Evolutionary conservation across 106 monocot species (phyloP).

Genomic region (Phalaenopsis equestris): DNA sequence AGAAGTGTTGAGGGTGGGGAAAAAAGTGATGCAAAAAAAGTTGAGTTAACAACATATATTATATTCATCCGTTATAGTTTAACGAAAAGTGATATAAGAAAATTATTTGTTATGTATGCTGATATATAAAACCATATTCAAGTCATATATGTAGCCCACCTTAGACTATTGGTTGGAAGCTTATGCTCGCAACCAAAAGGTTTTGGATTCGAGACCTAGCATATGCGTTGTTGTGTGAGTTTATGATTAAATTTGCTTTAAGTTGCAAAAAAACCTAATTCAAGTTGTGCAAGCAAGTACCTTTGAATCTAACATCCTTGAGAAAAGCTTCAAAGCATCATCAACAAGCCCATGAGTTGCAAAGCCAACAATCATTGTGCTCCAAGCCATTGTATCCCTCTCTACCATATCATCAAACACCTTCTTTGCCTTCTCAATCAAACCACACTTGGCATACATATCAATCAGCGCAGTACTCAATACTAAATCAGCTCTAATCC

Average conservation of each 20-base stretch:
- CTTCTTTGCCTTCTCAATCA: constrained; percentile 49
- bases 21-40: too few relatives aligned
- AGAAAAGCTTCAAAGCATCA: constrained; percentile 66
- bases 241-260: too few relatives aligned
- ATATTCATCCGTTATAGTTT: too few relatives aligned
- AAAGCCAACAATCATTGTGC: constrained; percentile 75
- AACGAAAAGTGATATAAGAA: background rate
- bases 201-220: too few relatives aligned
- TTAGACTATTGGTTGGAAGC: too few relatives aligned
- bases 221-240: too few relatives aligned
- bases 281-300: constrained; percentile 14
- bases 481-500: constrained; percentile 65
- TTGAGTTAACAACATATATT: background rate
- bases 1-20: background rate
- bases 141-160: too few relatives aligned
- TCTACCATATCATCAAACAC: constrained; percentile 58
- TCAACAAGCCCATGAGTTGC: constrained; percentile 75
- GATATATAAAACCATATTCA: background rate
- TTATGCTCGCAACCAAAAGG: too few relatives aligned
- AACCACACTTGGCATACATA: constrained; percentile 83
- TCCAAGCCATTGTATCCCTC: constrained; percentile 73
- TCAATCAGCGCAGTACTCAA: constrained; percentile 71
- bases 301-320: constrained; percentile 54
- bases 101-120: background rate
- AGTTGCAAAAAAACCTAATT: background rate